Evolutionary conservation across 495 filamentous ascomycete genomes (phyloP).

Genomic region (Thermothielavioides terrestris): DNA sequence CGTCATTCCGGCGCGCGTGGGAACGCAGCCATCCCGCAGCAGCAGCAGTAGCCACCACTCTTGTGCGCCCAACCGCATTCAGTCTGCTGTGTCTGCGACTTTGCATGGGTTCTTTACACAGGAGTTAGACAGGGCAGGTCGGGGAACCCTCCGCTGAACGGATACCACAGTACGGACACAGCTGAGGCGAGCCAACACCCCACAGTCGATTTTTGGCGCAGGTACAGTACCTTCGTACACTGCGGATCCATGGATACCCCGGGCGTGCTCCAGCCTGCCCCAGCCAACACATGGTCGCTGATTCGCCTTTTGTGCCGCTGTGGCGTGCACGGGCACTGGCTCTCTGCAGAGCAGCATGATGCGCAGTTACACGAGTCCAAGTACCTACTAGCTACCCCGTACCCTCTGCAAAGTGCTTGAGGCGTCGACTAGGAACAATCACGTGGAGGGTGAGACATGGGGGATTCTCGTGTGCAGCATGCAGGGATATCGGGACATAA

Average conservation of each 20-base stretch:
- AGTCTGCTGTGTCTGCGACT: neutral
- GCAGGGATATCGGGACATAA: neutral
- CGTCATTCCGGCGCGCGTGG: too few species aligned
- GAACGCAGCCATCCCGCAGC: neutral
- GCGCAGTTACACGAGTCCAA: too few species aligned
- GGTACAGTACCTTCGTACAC: too few species aligned
- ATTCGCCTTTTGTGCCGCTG: neutral
- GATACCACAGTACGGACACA: too few species aligned
- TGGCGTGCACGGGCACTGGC: conserved; percentile 3
- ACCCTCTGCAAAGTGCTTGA: neutral
- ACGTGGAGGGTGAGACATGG: neutral
- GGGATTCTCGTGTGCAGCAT: neutral
- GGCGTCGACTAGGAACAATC: neutral
- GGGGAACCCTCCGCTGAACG: neutral
- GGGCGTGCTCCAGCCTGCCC: too few species aligned
- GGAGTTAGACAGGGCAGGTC: neutral
- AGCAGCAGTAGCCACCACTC: neutral
- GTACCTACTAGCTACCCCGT: too few species aligned
- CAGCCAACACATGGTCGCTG: neutral
- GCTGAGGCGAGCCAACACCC: conserved; percentile 11
- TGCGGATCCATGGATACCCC: neutral
- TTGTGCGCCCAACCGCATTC: neutral
- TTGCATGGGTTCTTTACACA: too few species aligned
- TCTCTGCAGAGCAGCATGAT: neutral
- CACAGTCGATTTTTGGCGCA: too few species aligned